Evolutionary conservation across 352 stramenopile genomes (phyloP).

Genomic region (Globisporangium polare): DNA sequence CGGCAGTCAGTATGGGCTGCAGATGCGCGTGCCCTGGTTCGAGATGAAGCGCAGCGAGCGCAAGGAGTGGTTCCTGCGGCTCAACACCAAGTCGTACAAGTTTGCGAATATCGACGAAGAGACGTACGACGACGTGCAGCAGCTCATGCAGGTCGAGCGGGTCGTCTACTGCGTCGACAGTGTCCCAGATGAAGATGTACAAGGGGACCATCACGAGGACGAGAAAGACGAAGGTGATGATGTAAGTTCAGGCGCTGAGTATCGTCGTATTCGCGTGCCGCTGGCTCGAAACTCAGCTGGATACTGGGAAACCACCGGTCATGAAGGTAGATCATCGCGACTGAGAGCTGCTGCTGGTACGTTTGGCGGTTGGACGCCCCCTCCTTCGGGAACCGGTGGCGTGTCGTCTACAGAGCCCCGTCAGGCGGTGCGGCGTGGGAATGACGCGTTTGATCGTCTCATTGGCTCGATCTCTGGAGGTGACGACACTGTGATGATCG

Average conservation of each 20-base stretch:
- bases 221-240: not conserved
- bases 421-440: not conserved
- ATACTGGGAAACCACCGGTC: not conserved
- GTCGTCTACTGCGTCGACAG: not conserved
- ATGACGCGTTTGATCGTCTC: slow-evolving; percentile 4
- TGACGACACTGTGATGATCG: slow-evolving; percentile 2
- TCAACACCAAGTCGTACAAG: slow-evolving; percentile 10
- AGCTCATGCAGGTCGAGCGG: slow-evolving; percentile 5
- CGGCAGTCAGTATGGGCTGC: not conserved
- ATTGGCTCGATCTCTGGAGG: not conserved
- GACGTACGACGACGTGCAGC: slow-evolving; percentile 6
- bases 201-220: not conserved
- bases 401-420: not conserved
- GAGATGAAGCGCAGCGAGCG: slow-evolving; percentile 6
- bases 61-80: slow-evolving; percentile 4
- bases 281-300: not conserved
- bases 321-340: not conserved
- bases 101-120: slow-evolving; percentile 10
- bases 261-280: not conserved
- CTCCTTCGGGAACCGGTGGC: not conserved
- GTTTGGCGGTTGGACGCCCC: not conserved
- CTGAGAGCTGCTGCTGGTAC: not conserved
- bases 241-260: not conserved
- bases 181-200: not conserved
- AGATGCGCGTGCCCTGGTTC: slow-evolving; percentile 3